These are phyloP conservation scores for Exophiala sp. DNA, from an alignment of 2,329 filamentous ascomycete species.

Conservation along the genomic window DNA sequence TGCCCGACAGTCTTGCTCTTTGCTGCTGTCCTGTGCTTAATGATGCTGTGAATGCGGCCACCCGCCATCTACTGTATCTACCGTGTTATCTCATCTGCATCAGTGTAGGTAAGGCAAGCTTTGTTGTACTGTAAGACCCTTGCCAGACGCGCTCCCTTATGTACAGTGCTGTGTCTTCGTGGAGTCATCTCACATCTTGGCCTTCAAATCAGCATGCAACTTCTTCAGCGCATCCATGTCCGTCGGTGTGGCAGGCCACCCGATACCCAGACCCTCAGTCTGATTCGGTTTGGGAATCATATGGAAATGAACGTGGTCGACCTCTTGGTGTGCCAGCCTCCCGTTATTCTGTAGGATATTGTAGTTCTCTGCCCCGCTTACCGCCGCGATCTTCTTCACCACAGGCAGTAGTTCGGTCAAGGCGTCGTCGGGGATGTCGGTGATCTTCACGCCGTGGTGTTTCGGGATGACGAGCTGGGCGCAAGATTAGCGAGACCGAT, in stretches of 20 bases:
- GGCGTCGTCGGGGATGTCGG: conserved; percentile 87
- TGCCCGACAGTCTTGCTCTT: too few species aligned
- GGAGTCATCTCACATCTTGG: conserved; percentile 66
- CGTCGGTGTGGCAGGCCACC: conserved; percentile 71
- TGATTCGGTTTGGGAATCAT: conserved; percentile 96
- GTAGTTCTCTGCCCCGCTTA: conserved; percentile 74
- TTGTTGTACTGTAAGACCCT: not conserved
- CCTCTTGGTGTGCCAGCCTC: conserved; percentile 81
- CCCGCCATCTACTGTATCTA: too few species aligned
- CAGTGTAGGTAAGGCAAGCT: not conserved
- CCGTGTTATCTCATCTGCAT: too few species aligned
- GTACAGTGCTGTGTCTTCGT: not conserved
- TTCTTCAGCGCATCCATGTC: conserved; percentile 83
- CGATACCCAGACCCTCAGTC: conserved; percentile 71
- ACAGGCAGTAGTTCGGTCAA: conserved; percentile 79
- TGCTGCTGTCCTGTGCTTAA: too few species aligned
- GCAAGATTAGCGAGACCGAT: not conserved
- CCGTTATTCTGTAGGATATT: conserved; percentile 98
- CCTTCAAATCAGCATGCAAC: conserved; percentile 77
- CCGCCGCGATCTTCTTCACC: conserved; percentile 79
- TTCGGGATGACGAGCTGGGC: conserved; percentile 91
- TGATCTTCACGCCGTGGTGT: conserved; percentile 84
- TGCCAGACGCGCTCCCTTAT: too few species aligned
- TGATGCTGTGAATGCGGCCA: too few species aligned
- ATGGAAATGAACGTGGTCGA: conserved; percentile 95